These are phyloP conservation scores for Trichoderma arundinaceum DNA, from an alignment of 2,329 filamentous ascomycete genomes.

Conservation along the genomic window DNA sequence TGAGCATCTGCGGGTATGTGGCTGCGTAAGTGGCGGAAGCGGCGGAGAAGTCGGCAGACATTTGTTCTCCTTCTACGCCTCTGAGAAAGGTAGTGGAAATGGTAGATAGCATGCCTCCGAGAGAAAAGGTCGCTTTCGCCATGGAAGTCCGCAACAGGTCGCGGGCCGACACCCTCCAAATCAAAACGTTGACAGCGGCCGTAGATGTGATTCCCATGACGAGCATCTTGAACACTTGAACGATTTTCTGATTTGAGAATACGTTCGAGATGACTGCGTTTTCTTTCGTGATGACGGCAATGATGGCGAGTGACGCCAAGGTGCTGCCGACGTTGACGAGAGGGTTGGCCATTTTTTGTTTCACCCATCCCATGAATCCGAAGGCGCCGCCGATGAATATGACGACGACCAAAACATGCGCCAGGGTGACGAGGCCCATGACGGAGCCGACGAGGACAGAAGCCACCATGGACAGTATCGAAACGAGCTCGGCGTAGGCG, in stretches of 20 bases:
- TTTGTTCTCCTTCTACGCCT: conserved; percentile 74
- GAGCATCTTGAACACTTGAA: conserved; percentile 72
- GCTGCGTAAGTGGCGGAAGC: conserved; percentile 65
- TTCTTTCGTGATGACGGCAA: conserved; percentile 85
- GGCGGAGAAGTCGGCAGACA: conserved; percentile 63
- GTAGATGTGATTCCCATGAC: conserved; percentile 75
- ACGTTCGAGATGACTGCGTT: conserved; percentile 77
- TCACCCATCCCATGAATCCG: conserved; percentile 82
- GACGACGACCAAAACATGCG: conserved; percentile 76
- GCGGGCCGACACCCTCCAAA: conserved; percentile 78
- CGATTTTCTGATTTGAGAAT: conserved; percentile 67
- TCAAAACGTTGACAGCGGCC: conserved; percentile 70
- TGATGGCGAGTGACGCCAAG: conserved; percentile 80
- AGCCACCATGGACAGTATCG: conserved; percentile 80
- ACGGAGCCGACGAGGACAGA: conserved; percentile 74
- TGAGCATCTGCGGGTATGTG: conserved; percentile 67
- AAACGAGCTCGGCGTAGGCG: conserved; percentile 68
- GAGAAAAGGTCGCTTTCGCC: conserved; percentile 71
- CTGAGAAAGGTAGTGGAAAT: conserved; percentile 83
- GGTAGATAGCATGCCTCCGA: conserved; percentile 77
- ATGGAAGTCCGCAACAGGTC: conserved; percentile 72
- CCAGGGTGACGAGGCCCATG: conserved; percentile 68
- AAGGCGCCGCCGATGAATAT: conserved; percentile 82
- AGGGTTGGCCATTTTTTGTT: conserved; percentile 74
- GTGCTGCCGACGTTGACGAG: conserved; percentile 82